Evolutionary conservation across 2,329 filamentous ascomycete species (phyloP).

Genomic region (Alternaria brassicae): DNA sequence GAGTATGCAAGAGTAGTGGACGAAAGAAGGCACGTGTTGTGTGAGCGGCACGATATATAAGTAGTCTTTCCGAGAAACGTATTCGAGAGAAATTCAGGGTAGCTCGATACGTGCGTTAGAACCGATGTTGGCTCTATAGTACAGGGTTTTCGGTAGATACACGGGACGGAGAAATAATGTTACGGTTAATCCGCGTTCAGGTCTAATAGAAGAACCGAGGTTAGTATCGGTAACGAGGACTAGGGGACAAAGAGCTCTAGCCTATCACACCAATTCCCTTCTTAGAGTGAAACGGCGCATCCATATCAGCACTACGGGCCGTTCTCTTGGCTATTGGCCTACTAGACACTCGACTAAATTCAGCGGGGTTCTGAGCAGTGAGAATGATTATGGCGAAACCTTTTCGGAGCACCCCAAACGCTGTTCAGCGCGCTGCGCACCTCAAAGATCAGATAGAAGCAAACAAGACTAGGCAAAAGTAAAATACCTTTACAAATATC

Average conservation of each 20-base stretch:
- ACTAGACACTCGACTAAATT: neutral
- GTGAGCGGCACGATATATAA: neutral
- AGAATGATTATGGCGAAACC: no score
- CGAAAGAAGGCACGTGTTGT: neutral
- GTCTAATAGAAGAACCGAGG: neutral
- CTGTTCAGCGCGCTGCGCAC: no score
- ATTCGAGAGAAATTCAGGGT: neutral
- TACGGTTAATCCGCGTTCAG: neutral
- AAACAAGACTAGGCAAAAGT: no score
- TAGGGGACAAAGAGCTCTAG: no score
- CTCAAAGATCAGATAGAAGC: no score
- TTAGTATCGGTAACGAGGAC: no score
- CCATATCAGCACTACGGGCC: neutral
- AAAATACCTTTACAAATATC: no score
- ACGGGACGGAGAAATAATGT: neutral
- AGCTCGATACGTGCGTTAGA: neutral
- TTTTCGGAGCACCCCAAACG: no score
- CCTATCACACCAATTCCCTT: neutral
- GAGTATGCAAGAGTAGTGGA: constrained; percentile 1
- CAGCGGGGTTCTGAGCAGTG: neutral
- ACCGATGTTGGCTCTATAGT: neutral
- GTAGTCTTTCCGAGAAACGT: neutral
- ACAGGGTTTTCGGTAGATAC: neutral
- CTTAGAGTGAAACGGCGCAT: neutral
- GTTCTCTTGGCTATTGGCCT: neutral